Evolutionary conservation across 441 rosid species (phyloP), one percentile per base, ranked within the genome.

Genomic region (Populus hybrid): DNA sequence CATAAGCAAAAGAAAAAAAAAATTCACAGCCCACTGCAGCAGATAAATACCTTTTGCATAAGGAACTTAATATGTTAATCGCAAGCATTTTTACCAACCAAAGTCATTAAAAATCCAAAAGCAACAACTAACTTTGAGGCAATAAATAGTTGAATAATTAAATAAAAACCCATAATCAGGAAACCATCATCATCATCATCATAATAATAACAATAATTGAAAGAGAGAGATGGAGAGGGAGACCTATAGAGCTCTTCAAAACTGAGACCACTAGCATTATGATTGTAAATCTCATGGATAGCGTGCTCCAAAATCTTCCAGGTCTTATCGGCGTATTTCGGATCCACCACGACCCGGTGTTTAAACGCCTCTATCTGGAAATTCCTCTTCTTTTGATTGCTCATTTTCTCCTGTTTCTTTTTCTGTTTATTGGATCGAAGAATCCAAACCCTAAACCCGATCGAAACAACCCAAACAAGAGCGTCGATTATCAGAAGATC

Each of bases 251-350:
- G 98, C 87, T 93, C 97, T 81, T 95, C 99, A 81, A 95, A 95
- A 70, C 97, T 93, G 78, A 95, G 98, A 74, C 98, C 98, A 78
- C 98, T 93, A 50, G 99, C 99, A 63, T 95, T 94, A 79, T 95
- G 99, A 84, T 93, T 95, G 81, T 93, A 95, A 91, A 93, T 95
- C 90, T 95, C 98, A 77, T 93, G 97, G 78, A 95, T 93, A 69
- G 98, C 99, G 79, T 94, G 95, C 81, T 93, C 98, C 23, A 93
- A 90, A 83, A 93, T 88, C 93, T 84, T 95, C 99, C 98, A 95
- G 1, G 96, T 91, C 89, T 92, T 95, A 75, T 95, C 98, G 35
- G 98, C 95, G 77, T 93, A 95, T 81, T 93, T 95, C 10, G 98
- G 99, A 91, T 95, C 99, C 79, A 90, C 97, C 50, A 93, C 97